These are phyloP conservation scores for Ogataea chonburiensis DNA, from an alignment of 805 yeast species.

Conservation along the genomic window DNA sequence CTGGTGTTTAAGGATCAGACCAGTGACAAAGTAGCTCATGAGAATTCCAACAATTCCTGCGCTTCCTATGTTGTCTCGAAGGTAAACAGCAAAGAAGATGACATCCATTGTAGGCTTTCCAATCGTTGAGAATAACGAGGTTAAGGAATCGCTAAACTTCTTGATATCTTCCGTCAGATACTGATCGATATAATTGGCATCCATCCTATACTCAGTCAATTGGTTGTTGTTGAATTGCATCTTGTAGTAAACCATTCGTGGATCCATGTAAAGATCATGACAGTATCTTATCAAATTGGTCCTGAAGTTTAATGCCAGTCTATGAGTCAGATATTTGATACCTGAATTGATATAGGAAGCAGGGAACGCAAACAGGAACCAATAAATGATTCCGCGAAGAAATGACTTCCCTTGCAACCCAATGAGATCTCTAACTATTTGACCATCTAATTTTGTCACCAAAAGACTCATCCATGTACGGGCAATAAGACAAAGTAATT, in stretches of 20 bases:
- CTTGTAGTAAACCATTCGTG: constrained; percentile 80
- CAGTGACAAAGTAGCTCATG: constrained; percentile 76
- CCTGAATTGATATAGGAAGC: constrained; percentile 91
- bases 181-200: constrained; percentile 72
- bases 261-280: constrained; percentile 85
- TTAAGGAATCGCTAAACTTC: constrained; percentile 75
- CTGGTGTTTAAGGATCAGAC: constrained; percentile 62
- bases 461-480: constrained; percentile 85
- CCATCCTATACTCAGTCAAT: constrained; percentile 32
- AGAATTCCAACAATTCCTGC: constrained; percentile 83
- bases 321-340: constrained; percentile 73
- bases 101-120: constrained; percentile 92
- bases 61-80: constrained; percentile 82
- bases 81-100: constrained; percentile 77
- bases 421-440: constrained; percentile 83
- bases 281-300: constrained; percentile 79
- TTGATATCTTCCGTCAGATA: constrained; percentile 83
- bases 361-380: constrained; percentile 90
- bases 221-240: constrained; percentile 55
- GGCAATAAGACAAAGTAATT: constrained; percentile 69
- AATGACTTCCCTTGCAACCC: constrained; percentile 77
- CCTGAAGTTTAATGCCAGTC: constrained; percentile 80
- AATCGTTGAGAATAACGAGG: constrained; percentile 80
- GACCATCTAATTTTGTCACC: constrained; percentile 89
- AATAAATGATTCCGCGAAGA: constrained; percentile 71